phyloP scores from a whole-genome alignment of 306 rosid genomes.

The Fragaria vesca region DNA sequence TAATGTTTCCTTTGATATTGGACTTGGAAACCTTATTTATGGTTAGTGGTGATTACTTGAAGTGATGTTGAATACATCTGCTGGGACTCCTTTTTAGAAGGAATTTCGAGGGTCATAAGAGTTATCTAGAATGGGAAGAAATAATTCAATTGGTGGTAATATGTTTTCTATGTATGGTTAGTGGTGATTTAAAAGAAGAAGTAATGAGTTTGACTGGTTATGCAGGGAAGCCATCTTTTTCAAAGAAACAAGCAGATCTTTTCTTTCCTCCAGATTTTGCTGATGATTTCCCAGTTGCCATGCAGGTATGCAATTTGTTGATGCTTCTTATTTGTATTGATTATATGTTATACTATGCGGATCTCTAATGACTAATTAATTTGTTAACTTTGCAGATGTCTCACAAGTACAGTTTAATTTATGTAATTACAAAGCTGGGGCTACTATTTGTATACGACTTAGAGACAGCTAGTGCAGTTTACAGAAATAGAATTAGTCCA shows the following conservation, averaged over 20 bases:
- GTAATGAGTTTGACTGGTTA: slow-evolving; percentile 21
- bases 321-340: slow-evolving; percentile 21
- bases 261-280: slow-evolving; percentile 99
- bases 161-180: background rate
- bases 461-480: slow-evolving; percentile 98
- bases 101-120: background rate
- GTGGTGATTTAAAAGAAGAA: background rate
- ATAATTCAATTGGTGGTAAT: background rate
- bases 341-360: background rate
- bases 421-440: slow-evolving; percentile 98
- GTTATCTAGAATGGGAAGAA: background rate
- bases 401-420: slow-evolving; percentile 91
- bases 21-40: slow-evolving; percentile 7
- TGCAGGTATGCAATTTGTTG: slow-evolving; percentile 69
- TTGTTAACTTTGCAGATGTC: slow-evolving; percentile 67
- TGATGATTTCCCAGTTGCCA: slow-evolving; percentile 96
- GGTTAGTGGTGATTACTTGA: background rate
- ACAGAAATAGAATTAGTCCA: slow-evolving; percentile 97
- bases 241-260: slow-evolving; percentile 97
- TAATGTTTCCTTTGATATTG: slow-evolving; percentile 16
- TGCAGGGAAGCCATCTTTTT: slow-evolving; percentile 91
- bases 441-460: slow-evolving; percentile 94
- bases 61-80: background rate
- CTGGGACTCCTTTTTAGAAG: background rate
- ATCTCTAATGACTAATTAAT: slow-evolving; percentile 9